phyloP scores from a whole-genome alignment of 2,329 filamentous ascomycete genomes.

The Alternaria metachromatica region DNA sequence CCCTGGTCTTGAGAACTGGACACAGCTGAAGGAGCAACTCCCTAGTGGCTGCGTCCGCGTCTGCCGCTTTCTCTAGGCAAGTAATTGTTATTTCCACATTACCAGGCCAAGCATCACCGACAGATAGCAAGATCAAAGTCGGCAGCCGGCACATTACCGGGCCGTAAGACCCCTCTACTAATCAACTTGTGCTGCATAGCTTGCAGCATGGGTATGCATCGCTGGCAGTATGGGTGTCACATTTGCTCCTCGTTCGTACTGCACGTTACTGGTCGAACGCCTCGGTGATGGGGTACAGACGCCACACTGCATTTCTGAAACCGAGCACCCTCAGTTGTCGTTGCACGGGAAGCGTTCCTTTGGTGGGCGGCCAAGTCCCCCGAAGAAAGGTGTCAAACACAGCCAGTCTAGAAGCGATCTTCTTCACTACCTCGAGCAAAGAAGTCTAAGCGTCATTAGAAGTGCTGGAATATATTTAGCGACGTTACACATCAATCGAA shows the following conservation, averaged over 20 bases:
- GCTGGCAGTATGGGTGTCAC: not conserved
- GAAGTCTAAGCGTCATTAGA: slow-evolving; percentile 21
- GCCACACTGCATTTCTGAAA: not conserved
- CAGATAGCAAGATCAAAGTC: not conserved
- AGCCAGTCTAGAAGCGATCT: not conserved
- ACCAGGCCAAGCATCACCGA: not conserved
- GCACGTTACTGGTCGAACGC: not conserved
- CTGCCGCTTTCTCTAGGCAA: not conserved
- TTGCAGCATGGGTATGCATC: not conserved
- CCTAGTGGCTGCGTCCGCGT: not conserved
- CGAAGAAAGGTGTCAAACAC: not conserved
- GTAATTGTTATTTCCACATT: not conserved
- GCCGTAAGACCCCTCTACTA: slow-evolving; percentile 1
- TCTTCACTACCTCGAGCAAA: not conserved
- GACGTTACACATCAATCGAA: slow-evolving; percentile 9
- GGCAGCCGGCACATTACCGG: not conserved
- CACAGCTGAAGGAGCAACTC: not conserved
- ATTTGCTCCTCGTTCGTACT: not conserved
- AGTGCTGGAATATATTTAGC: slow-evolving; percentile 3
- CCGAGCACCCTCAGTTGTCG: not conserved
- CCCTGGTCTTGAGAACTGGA: slow-evolving; percentile 1
- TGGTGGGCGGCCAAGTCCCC: not conserved
- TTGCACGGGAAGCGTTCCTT: not conserved
- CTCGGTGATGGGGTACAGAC: not conserved
- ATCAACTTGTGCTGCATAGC: not conserved